phyloP scores from a whole-genome alignment of 306 rosid species.

The Quercus bicolor region DNA sequence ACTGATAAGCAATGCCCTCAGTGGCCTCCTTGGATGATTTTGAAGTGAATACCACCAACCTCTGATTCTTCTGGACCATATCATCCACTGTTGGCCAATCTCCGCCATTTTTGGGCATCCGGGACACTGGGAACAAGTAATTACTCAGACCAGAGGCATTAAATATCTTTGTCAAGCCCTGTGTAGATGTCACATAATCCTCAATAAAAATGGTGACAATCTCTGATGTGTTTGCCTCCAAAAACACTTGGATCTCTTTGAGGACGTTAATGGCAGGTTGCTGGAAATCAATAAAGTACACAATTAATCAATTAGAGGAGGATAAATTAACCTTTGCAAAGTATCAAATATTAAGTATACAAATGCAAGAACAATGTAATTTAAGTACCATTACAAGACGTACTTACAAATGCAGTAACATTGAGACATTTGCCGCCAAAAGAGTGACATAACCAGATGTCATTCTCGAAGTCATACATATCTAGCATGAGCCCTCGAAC shows the following conservation, averaged over 20 bases:
- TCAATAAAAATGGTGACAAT: conserved; percentile 85
- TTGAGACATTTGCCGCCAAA: conserved; percentile 53
- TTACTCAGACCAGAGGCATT: conserved; percentile 55
- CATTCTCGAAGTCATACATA: conserved; percentile 77
- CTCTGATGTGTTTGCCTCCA: conserved; percentile 70
- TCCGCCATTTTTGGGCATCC: conserved; percentile 66
- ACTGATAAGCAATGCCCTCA: conserved; percentile 77
- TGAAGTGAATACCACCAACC: conserved; percentile 81
- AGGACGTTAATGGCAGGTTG: conserved; percentile 73
- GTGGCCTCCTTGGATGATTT: conserved; percentile 65
- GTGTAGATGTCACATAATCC: conserved; percentile 71
- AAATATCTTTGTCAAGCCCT: conserved; percentile 70
- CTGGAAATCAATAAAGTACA: conserved; percentile 29
- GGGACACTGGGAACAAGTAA: conserved; percentile 59
- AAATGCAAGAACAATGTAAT: not conserved
- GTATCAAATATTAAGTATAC: too few species aligned
- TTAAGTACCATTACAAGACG: not conserved
- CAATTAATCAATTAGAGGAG: conserved; percentile 1
- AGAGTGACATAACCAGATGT: conserved; percentile 88
- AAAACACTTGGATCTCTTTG: conserved; percentile 52
- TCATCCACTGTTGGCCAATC: conserved; percentile 91
- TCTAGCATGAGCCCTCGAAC: conserved; percentile 92
- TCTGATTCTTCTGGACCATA: conserved; percentile 73
- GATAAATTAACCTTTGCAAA: not conserved
- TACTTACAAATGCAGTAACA: conserved; percentile 86